A percentile compares a stretch with the other conserved stretches of the same genome.
Evolutionary conservation across 75 land plant species (phyloP).

Genomic region (Pinus tabuliformis): DNA sequence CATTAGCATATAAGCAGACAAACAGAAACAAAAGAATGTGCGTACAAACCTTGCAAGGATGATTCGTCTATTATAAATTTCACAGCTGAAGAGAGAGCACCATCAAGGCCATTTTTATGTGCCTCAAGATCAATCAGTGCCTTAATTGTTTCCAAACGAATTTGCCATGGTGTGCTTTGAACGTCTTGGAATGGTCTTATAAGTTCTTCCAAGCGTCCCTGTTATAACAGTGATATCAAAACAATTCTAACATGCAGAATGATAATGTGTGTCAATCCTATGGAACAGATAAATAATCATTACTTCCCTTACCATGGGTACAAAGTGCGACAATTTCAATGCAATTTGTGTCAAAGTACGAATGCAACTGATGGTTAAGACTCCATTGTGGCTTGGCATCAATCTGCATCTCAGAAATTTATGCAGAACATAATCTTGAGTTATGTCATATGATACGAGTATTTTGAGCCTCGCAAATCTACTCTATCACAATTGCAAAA

Average conservation of each 20-base stretch:
- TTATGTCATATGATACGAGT: not conserved
- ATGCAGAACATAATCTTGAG: not conserved
- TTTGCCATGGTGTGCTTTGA: slow-evolving; percentile 51
- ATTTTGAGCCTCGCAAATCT: not conserved
- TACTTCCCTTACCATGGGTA: slow-evolving; percentile 54
- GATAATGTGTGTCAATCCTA: not conserved
- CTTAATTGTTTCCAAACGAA: slow-evolving; percentile 74
- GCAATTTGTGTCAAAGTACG: slow-evolving; percentile 72
- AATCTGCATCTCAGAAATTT: slow-evolving; percentile 35
- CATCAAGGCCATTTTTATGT: slow-evolving; percentile 64
- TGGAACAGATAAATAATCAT: not conserved
- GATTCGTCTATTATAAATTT: slow-evolving; percentile 55
- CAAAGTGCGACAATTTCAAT: slow-evolving; percentile 51
- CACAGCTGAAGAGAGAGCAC: slow-evolving; percentile 57
- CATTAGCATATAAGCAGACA: not conserved
- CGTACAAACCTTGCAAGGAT: slow-evolving; percentile 61
- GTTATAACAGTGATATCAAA: slow-evolving; percentile 2
- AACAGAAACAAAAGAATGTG: not conserved
- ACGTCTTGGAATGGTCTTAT: slow-evolving; percentile 52
- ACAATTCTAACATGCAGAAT: slow-evolving; percentile 1
- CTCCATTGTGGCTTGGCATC: slow-evolving; percentile 94
- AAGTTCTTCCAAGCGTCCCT: slow-evolving; percentile 61
- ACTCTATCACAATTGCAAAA: not conserved
- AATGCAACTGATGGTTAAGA: slow-evolving; percentile 85
- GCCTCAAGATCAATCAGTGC: slow-evolving; percentile 68